Evolutionary conservation across 1,139 yeast species (phyloP), one percentile per base, ranked within the genome.

Genomic region (Eremothecium cymbalariae): DNA sequence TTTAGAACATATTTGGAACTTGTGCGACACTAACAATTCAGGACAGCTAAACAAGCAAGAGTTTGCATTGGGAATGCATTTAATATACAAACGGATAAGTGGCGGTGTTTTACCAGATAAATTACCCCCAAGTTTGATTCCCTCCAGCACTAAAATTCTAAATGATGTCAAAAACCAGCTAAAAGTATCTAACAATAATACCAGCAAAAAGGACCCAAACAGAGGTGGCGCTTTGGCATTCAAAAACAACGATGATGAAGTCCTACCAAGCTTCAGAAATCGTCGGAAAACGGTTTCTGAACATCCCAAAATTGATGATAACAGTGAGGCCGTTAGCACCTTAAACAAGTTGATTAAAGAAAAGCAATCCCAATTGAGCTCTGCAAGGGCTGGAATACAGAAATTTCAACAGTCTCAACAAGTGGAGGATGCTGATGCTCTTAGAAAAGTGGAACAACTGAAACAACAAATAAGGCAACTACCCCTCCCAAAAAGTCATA

Each of bases 1-100:
- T 48, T 68, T 90, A 43, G 97, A 88, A 57, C 68, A 77, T 24
- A 84, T 90, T 43, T 90, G 98, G 98, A 85, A 81, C 36, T 64
- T 81, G 44, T 73, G 81, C 23, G 88, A 82, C 51, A 66, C 74
- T 14, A 75, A 77, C 36, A 79, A 80, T 50, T 69, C 77, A 38
- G 86, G 90, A 2, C 77, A 74, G 53, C 67, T 81, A 46, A 80
- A 79, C 53, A 77, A 74, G 49, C 88, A 81, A 55, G 86, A 80
- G 49, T 81, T 81, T 61, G 79, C 86, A 0, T 79, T 80, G 31
- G 90, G 90, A 15, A 81, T 81, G 93, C 88, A 81, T 61, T 63
- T 81, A 44, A 82, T 81, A 22, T 81, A 81, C 58, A 70, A 86
- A 53, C 67, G 84, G 44, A 63, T 81, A 51, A 80, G 79, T 52